These are phyloP conservation scores for Aspergillus sp. DNA, from an alignment of 2,329 filamentous ascomycete species.

Conservation along the genomic window DNA sequence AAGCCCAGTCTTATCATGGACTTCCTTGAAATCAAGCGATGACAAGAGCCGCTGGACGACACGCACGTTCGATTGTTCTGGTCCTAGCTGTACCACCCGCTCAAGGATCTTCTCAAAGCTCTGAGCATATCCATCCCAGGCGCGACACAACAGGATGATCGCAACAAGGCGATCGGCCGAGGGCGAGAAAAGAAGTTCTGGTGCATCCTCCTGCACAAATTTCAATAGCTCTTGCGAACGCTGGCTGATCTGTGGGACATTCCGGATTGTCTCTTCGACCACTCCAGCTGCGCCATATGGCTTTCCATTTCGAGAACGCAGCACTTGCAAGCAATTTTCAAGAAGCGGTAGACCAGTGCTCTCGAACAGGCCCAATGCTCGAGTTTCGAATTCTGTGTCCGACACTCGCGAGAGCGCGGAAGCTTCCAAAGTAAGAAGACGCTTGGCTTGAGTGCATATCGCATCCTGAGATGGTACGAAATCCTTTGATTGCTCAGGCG, in stretches of 20 bases:
- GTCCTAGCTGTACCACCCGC: slow-evolving; percentile 23
- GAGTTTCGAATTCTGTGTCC: slow-evolving; percentile 15
- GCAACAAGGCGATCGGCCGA: slow-evolving; percentile 59
- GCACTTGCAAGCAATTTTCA: slow-evolving; percentile 40
- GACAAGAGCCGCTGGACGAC: slow-evolving; percentile 32
- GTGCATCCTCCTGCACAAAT: slow-evolving; percentile 49
- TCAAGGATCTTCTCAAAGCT: slow-evolving; percentile 28
- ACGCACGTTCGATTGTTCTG: slow-evolving; percentile 21
- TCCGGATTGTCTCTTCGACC: slow-evolving; percentile 44
- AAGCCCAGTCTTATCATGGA: slow-evolving; percentile 26
- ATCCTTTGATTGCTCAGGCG: slow-evolving; percentile 73
- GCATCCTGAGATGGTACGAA: slow-evolving; percentile 62
- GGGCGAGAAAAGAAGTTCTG: slow-evolving; percentile 55
- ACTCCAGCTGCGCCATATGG: slow-evolving; percentile 56
- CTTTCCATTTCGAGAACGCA: slow-evolving; percentile 52
- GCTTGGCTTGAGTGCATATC: slow-evolving; percentile 56
- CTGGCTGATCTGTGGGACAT: slow-evolving; percentile 33
- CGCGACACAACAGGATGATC: slow-evolving; percentile 50
- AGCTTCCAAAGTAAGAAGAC: slow-evolving; percentile 54
- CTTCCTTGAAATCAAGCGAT: slow-evolving; percentile 27
- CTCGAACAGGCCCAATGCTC: slow-evolving; percentile 25
- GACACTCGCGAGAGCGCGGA: slow-evolving; percentile 24
- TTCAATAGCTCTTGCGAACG: slow-evolving; percentile 35
- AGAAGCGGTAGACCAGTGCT: slow-evolving; percentile 32
- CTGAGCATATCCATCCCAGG: slow-evolving; percentile 32